Base-by-base conservation (phyloP, 164 flowering plant species). In the Vitis amurensis region DNA sequence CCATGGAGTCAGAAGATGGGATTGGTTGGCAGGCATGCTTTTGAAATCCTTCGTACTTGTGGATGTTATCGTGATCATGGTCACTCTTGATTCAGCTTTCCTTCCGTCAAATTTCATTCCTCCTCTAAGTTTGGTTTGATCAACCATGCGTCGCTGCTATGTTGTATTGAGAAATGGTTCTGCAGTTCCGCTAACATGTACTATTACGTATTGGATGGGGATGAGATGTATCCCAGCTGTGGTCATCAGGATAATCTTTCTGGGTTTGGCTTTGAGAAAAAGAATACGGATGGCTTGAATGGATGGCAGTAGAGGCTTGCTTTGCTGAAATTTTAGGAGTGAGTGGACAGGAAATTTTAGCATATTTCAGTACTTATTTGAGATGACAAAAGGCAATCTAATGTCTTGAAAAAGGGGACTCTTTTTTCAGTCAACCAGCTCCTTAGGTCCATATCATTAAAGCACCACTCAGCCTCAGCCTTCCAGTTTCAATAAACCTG, bases 11-110 rank as follows among this genome's bases (percentile, higher is more conserved):
- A 19, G 1, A 19, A 19, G 23, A 19, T 19, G 23, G 23, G 23
- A 19, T 67, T 95, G 98, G 99, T 61, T 91, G 87, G 98, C 96
- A 61, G 98, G 97, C 80, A 93, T 95, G 96, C 83, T 96, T 62
- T 82, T 95, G 59, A 89, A 87, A 77, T 90, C 97, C 52, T 91
- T 95, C 49, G 84, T 93, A 55, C 82, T 90, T 68, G 92, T 85
- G 11, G 80, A 83, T 84, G 89, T 83, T 56, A 72, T 95, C 71
- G 77, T 95, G 48, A 96, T 93, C 66, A 84, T 95, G 94, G 78
- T 85, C 74, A 79, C 91, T 70, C 98, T 98, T 69, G 99, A 98
- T 71, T 73, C 93, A 52, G 91, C 93, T 52, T 83, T 91, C 74
- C 88, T 95, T 59, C 97, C 97, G 29, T 71, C 88, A 56, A 91